Evolutionary conservation across 1,284 basidiomycete species (phyloP).

Genomic region (Earliella scabrosa): DNA sequence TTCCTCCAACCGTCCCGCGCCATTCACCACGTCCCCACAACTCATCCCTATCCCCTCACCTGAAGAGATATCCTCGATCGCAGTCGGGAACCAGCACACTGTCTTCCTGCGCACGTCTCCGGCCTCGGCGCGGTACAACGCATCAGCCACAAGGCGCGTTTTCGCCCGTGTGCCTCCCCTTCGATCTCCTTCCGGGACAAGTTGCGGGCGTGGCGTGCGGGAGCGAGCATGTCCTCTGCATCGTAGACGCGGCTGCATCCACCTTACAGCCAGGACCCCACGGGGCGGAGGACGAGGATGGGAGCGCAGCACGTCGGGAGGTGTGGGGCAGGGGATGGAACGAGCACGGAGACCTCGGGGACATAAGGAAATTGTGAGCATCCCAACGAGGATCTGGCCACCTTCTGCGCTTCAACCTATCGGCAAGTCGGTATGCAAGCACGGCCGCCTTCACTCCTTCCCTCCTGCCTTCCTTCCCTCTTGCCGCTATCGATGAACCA

Average conservation of each 20-base stretch:
- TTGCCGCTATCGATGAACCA: no score
- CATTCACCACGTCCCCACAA: slow-evolving; percentile 41
- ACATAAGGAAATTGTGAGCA: slow-evolving; percentile 54
- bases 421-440: no score
- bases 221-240: slow-evolving; percentile 78
- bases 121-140: slow-evolving; percentile 70
- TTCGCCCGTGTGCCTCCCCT: no score
- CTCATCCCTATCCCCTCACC: slow-evolving; percentile 30
- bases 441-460: no score
- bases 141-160: no score
- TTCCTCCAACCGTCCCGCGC: slow-evolving; percentile 20
- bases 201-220: slow-evolving; percentile 62
- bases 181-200: no score
- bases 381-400: slow-evolving; percentile 61
- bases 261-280: no score
- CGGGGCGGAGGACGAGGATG: no score
- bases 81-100: slow-evolving; percentile 77
- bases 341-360: slow-evolving; percentile 91
- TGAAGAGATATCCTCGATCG: slow-evolving; percentile 41
- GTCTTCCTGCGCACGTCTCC: slow-evolving; percentile 54
- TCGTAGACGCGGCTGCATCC: no score
- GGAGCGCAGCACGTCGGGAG: no score
- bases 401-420: no score
- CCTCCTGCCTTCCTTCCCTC: no score
- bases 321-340: slow-evolving; percentile 95